Conservation (phyloP, 306 rosid species). For the Cicer bijugum region DNA sequence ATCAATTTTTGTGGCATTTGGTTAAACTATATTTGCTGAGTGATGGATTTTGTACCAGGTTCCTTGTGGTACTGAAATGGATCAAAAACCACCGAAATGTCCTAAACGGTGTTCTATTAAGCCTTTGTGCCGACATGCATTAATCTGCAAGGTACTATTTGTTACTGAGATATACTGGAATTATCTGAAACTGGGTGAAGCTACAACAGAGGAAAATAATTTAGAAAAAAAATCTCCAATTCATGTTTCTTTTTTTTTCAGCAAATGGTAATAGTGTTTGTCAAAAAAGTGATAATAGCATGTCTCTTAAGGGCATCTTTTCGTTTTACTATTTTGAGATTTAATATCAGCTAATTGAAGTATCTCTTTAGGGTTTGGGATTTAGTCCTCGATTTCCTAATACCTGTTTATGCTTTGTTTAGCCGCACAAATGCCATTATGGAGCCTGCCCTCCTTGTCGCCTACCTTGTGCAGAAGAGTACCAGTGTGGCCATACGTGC, state of each 20-base stretch:
- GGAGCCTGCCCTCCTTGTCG: slow-evolving; percentile 91
- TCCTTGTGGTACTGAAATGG: slow-evolving; percentile 96
- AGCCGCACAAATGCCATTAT: slow-evolving; percentile 98
- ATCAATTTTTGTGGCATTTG: slow-evolving; percentile 26
- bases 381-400: slow-evolving; percentile 1
- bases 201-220: slow-evolving; percentile 1
- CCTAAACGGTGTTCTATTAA: slow-evolving; percentile 67
- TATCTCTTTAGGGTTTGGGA: neutral
- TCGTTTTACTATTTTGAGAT: neutral
- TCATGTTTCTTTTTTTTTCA: neutral
- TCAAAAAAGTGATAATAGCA: neutral
- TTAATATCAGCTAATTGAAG: neutral
- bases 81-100: slow-evolving; percentile 93
- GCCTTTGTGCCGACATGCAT: slow-evolving; percentile 81
- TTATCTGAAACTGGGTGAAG: slow-evolving; percentile 33
- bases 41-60: slow-evolving; percentile 61
- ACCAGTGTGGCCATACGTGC: slow-evolving; percentile 85
- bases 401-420: slow-evolving; percentile 37
- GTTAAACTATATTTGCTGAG: slow-evolving; percentile 36
- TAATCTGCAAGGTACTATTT: slow-evolving; percentile 66
- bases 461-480: slow-evolving; percentile 75
- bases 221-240: neutral
- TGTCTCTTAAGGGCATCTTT: slow-evolving; percentile 19
- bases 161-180: slow-evolving; percentile 27
- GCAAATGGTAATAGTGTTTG: no score